Percentiles rank a stretch among this genome's conserved stretches.
Conservation (phyloP, 2,329 filamentous ascomycete species). For the Sporothrix phasma region DNA sequence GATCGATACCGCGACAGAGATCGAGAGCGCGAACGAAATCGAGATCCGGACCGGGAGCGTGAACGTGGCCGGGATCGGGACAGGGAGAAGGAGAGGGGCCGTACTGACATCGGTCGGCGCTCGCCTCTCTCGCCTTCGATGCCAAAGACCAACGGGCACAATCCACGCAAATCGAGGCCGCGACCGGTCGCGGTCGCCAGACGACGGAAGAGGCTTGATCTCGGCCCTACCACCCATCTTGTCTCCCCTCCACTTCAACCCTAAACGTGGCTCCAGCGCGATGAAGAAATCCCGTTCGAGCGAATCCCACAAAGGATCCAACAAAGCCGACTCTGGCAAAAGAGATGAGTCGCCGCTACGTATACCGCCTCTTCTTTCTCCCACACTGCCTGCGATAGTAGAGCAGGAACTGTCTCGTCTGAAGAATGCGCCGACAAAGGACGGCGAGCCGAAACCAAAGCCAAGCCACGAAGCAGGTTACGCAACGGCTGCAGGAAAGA, state of each 20-base stretch:
- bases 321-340: conserved; percentile 23
- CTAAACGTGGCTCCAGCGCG: conserved; percentile 17
- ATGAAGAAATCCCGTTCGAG: not conserved
- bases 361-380: conserved; percentile 44
- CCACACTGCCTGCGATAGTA: conserved; percentile 43
- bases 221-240: conserved; percentile 40
- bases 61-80: not conserved
- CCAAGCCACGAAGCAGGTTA: conserved; percentile 26
- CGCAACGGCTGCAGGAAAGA: conserved; percentile 28
- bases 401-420: conserved; percentile 36
- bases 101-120: not conserved
- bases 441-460: conserved; percentile 17
- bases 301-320: not conserved
- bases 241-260: conserved; percentile 39
- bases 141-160: conserved; percentile 8
- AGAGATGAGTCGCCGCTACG: conserved; percentile 30
- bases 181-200: conserved; percentile 26
- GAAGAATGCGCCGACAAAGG: conserved; percentile 25
- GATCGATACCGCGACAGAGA: conserved; percentile 4
- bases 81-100: conserved; percentile 7
- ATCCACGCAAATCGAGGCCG: not conserved
- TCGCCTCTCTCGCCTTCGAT: conserved; percentile 3
- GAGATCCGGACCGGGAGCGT: not conserved
- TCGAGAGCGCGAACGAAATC: not conserved
- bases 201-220: conserved; percentile 29